These are phyloP conservation scores for Lathyrus aphaca DNA, from an alignment of 306 rosid species.

Conservation along the genomic window DNA sequence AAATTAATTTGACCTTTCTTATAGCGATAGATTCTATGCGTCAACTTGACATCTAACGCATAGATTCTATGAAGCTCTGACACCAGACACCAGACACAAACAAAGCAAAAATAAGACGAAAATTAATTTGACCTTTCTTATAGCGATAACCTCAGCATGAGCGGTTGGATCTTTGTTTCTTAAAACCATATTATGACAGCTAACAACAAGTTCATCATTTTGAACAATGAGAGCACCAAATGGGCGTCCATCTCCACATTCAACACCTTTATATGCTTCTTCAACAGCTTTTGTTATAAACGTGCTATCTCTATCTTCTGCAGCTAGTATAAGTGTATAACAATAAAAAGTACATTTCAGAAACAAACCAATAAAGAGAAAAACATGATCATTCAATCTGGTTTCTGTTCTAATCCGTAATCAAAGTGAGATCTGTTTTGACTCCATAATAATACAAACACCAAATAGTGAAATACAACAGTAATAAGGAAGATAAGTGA, in stretches of 20 bases:
- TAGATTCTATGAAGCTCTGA: not conserved
- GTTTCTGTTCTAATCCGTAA: too few relatives aligned
- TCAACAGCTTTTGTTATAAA: conserved; percentile 71
- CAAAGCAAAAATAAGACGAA: not conserved
- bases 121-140: conserved; percentile 70
- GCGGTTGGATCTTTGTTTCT: conserved; percentile 80
- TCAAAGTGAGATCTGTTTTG: too few relatives aligned
- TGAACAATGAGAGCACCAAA: conserved; percentile 84
- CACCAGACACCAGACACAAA: not conserved
- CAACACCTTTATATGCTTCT: conserved; percentile 88
- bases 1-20: conserved; percentile 57
- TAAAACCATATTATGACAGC: conserved; percentile 85
- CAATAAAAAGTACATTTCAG: too few relatives aligned
- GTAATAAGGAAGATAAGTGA: not conserved
- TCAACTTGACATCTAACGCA: too few relatives aligned
- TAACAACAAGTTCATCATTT: conserved; percentile 77
- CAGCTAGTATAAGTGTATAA: conserved; percentile 43
- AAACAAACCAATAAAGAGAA: too few relatives aligned
- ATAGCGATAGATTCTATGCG: too few relatives aligned
- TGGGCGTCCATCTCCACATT: conserved; percentile 82
- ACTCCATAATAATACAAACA: too few relatives aligned
- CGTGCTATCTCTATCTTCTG: conserved; percentile 74
- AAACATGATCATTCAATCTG: too few relatives aligned
- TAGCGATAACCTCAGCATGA: conserved; percentile 87
- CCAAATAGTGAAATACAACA: too few relatives aligned